Evolutionary conservation across 345 rosid species (phyloP).

Genomic region (Lagerstroemia speciosa): DNA sequence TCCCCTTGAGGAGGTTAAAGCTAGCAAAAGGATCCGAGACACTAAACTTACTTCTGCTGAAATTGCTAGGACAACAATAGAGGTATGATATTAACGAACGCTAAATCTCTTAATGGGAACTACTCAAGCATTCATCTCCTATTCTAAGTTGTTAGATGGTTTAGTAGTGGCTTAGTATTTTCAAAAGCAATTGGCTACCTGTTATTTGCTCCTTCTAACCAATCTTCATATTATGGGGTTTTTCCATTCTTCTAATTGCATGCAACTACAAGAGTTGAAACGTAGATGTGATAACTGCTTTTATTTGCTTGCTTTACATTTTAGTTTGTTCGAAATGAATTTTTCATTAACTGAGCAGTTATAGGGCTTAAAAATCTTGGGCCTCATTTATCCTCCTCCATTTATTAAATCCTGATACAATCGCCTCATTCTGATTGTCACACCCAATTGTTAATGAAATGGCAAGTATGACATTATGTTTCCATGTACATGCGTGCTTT

Average conservation of each 20-base stretch:
- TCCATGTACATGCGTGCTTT: neutral
- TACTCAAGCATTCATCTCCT: neutral
- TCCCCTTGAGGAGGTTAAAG: conserved; percentile 83
- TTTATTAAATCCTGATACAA: neutral
- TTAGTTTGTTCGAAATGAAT: neutral
- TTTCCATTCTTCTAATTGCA: neutral
- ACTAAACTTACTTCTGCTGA: conserved; percentile 67
- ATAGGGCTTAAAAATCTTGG: neutral
- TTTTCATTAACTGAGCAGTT: neutral
- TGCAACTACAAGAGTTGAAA: neutral
- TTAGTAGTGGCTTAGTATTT: neutral
- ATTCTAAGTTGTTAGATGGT: neutral
- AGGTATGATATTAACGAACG: conserved; percentile 30
- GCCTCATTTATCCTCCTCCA: neutral
- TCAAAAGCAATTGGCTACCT: neutral
- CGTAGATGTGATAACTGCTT: neutral
- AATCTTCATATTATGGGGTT: neutral
- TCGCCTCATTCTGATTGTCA: neutral
- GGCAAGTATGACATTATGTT: neutral
- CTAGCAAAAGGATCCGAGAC: conserved; percentile 44
- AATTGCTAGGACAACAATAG: conserved; percentile 76
- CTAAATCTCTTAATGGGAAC: neutral
- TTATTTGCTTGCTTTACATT: neutral
- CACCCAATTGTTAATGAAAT: neutral
- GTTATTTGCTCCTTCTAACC: too few relatives aligned